A percentile compares a stretch with the other conserved stretches of the same genome.
phyloP scores from a whole-genome alignment of 257 asterid genomes.

The Petunia secreta region DNA sequence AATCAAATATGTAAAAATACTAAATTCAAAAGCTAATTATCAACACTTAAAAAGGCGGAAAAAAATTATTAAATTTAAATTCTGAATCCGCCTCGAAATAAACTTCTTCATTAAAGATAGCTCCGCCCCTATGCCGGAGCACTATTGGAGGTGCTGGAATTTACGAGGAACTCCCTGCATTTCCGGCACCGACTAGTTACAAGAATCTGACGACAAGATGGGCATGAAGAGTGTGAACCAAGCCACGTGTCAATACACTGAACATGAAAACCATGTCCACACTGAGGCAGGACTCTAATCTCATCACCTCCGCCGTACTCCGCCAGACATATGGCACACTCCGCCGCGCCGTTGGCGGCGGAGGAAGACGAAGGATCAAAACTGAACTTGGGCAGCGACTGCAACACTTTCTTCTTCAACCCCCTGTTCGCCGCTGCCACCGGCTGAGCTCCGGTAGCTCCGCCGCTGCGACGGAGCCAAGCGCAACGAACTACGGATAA shows the following conservation, averaged over 20 bases:
- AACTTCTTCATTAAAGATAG: neutral
- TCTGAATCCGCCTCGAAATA: too few relatives aligned
- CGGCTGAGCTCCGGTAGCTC: constrained; percentile 26
- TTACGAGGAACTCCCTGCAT: constrained; percentile 45
- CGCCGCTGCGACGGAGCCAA: constrained; percentile 53
- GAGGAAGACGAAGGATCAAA: constrained; percentile 39
- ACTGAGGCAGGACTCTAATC: constrained; percentile 58
- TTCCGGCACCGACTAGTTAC: constrained; percentile 42
- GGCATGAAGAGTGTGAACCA: constrained; percentile 66
- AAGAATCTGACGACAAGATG: constrained; percentile 57
- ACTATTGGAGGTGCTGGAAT: neutral
- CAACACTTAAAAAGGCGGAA: too few relatives aligned
- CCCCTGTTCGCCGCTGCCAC: constrained; percentile 43
- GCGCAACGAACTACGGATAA: constrained; percentile 57
- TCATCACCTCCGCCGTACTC: constrained; percentile 60
- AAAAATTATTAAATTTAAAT: too few relatives aligned
- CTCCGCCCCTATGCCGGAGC: neutral
- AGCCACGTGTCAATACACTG: constrained; percentile 65
- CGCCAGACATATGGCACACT: constrained; percentile 55
- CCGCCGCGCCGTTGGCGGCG: constrained; percentile 24
- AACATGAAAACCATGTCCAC: constrained; percentile 61
- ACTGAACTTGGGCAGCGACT: constrained; percentile 52
- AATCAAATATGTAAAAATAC: too few relatives aligned
- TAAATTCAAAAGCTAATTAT: too few relatives aligned
- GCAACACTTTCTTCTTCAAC: constrained; percentile 46